Conservation (phyloP, 345 rosid species). For the Psidium guajava region DNA sequence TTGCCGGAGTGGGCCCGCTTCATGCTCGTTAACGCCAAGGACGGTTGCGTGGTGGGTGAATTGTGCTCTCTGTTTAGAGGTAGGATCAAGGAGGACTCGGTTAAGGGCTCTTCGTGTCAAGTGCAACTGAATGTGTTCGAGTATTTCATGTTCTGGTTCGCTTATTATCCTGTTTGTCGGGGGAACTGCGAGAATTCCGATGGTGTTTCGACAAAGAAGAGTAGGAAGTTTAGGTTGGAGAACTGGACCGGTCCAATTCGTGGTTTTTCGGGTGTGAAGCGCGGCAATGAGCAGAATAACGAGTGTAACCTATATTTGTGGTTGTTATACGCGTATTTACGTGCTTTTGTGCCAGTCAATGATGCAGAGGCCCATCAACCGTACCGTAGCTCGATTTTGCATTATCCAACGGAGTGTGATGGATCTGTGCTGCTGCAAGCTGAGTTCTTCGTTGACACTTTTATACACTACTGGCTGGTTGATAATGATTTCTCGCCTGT, state of each 20-base stretch:
- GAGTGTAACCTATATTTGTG: slow-evolving; percentile 55
- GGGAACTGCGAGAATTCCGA: slow-evolving; percentile 40
- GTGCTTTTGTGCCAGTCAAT: slow-evolving; percentile 60
- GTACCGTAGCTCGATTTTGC: slow-evolving; percentile 68
- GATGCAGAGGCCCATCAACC: slow-evolving; percentile 60
- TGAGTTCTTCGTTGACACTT: slow-evolving; percentile 61
- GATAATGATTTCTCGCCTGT: slow-evolving; percentile 87
- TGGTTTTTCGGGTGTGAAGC: slow-evolving; percentile 44
- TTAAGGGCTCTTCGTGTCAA: slow-evolving; percentile 38
- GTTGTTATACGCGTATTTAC: slow-evolving; percentile 65
- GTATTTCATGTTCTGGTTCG: slow-evolving; percentile 88
- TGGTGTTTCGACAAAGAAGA: slow-evolving; percentile 22
- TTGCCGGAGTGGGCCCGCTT: slow-evolving; percentile 66
- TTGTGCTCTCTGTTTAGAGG: slow-evolving; percentile 54
- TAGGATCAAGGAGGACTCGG: slow-evolving; percentile 46
- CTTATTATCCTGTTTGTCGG: slow-evolving; percentile 77
- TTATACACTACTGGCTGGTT: slow-evolving; percentile 81
- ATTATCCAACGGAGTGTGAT: slow-evolving; percentile 49
- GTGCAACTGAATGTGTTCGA: slow-evolving; percentile 70
- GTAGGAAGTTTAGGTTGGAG: slow-evolving; percentile 40
- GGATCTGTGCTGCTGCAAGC: slow-evolving; percentile 44
- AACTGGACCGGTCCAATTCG: slow-evolving; percentile 55
- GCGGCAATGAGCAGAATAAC: slow-evolving; percentile 34
- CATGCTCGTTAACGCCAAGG: slow-evolving; percentile 39
- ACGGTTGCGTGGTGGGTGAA: slow-evolving; percentile 29